These are phyloP conservation scores for Harrya chromipes DNA, from an alignment of 768 basidiomycete genomes.

Conservation along the genomic window DNA sequence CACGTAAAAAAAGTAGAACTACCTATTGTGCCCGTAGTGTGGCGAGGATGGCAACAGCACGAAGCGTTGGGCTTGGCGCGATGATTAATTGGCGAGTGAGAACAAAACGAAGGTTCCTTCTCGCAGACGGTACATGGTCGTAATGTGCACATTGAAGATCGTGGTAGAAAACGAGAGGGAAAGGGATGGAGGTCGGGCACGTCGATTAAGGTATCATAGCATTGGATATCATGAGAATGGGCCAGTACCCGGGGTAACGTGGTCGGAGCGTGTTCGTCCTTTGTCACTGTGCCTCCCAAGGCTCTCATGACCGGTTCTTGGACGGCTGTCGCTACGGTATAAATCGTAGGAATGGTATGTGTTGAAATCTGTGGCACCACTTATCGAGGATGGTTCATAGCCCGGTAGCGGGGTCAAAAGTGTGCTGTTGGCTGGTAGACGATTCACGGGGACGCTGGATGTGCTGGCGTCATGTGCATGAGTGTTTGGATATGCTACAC, in stretches of 20 bases:
- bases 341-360: slow-evolving; percentile 34
- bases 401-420: slow-evolving; percentile 69
- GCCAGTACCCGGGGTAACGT: slow-evolving; percentile 7
- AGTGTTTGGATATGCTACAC: slow-evolving; percentile 19
- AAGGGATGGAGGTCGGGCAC: neutral
- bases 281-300: slow-evolving; percentile 22
- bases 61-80: neutral
- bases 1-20: slow-evolving; percentile 20
- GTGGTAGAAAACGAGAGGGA: neutral
- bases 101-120: slow-evolving; percentile 6
- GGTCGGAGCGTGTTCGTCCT: slow-evolving; percentile 21
- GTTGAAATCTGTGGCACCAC: slow-evolving; percentile 10
- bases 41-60: slow-evolving; percentile 5
- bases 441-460: slow-evolving; percentile 26
- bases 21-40: slow-evolving; percentile 14
- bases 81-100: slow-evolving; percentile 6
- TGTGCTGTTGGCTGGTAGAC: slow-evolving; percentile 63
- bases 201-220: slow-evolving; percentile 1
- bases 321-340: slow-evolving; percentile 37
- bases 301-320: slow-evolving; percentile 40
- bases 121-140: slow-evolving; percentile 3
- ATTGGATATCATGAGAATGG: slow-evolving; percentile 10
- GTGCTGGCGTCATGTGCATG: slow-evolving; percentile 25
- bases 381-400: slow-evolving; percentile 45
- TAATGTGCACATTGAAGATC: slow-evolving; percentile 1